A percentile compares a stretch with the other conserved stretches of the same genome.
These are phyloP conservation scores for Plectranthus barbatus DNA, from an alignment of 257 asterid genomes.

Conservation along the genomic window DNA sequence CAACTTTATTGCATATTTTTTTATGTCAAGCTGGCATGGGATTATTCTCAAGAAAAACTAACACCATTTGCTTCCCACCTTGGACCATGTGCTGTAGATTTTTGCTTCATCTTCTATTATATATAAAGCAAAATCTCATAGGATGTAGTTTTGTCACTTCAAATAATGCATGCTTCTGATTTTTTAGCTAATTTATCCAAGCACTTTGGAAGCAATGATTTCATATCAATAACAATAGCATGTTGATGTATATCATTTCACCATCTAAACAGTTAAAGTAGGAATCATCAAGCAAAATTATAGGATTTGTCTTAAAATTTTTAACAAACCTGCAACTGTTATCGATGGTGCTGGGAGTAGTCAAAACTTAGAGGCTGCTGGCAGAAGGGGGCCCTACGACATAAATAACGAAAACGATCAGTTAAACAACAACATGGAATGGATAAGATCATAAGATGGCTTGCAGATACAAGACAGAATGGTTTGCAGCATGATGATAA, in stretches of 20 bases:
- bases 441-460: not conserved
- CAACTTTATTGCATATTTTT: not conserved
- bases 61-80: constrained; percentile 11
- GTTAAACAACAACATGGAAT: not conserved
- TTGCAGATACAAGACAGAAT: too few species aligned
- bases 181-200: constrained; percentile 8
- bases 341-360: constrained; percentile 43
- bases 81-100: constrained; percentile 18
- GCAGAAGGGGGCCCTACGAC: constrained; percentile 57
- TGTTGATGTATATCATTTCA: too few species aligned
- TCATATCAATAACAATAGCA: not conserved
- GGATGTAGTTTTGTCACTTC: not conserved
- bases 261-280: too few species aligned
- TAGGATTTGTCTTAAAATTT: constrained; percentile 20
- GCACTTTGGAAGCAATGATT: not conserved
- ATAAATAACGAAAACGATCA: not conserved
- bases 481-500: not conserved
- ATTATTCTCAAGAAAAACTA: constrained; percentile 11
- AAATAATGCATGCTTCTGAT: not conserved
- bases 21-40: constrained; percentile 25
- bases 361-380: constrained; percentile 95
- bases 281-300: too few species aligned
- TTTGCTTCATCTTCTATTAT: not conserved
- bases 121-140: constrained; percentile 2
- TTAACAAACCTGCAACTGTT: constrained; percentile 17